Evolutionary conservation across 306 rosid species (phyloP).

Genomic region (Inga leiocalycina): DNA sequence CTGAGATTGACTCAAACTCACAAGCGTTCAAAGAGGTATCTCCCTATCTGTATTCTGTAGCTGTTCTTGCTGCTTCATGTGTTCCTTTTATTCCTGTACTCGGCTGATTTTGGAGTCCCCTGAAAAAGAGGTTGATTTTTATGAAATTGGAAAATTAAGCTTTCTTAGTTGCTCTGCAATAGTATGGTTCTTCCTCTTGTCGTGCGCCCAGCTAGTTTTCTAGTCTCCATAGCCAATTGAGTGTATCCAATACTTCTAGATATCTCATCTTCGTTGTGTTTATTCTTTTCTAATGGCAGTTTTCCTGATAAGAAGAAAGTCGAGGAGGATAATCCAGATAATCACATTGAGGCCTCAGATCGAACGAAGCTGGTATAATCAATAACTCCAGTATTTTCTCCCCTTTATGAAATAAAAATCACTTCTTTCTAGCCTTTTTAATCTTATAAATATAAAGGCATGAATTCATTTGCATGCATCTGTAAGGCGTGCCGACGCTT

Average conservation of each 20-base stretch:
- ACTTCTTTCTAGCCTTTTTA: constrained; percentile 5
- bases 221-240: constrained; percentile 31
- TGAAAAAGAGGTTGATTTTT: constrained; percentile 18
- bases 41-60: constrained; percentile 19
- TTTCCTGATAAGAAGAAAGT: constrained; percentile 68
- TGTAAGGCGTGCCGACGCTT: constrained; percentile 4
- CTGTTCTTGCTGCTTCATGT: constrained; percentile 30
- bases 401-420: background rate
- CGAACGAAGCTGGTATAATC: constrained; percentile 68
- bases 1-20: constrained; percentile 60
- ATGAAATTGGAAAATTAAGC: constrained; percentile 37
- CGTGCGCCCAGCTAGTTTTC: constrained; percentile 32
- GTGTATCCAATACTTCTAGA: constrained; percentile 12
- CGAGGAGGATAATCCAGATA: constrained; percentile 50
- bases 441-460: constrained; percentile 8
- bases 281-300: constrained; percentile 52
- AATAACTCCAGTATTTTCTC: background rate
- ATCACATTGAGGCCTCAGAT: constrained; percentile 50
- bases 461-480: background rate
- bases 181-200: constrained; percentile 14
- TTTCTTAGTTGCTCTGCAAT: constrained; percentile 26
- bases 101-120: constrained; percentile 25
- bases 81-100: constrained; percentile 25
- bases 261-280: constrained; percentile 26
- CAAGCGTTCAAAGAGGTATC: constrained; percentile 83